Percentiles rank a stretch among this genome's conserved stretches.
These are phyloP conservation scores for Parathielavia hyrcaniae DNA, from an alignment of 495 filamentous ascomycete genomes.

Conservation along the genomic window DNA sequence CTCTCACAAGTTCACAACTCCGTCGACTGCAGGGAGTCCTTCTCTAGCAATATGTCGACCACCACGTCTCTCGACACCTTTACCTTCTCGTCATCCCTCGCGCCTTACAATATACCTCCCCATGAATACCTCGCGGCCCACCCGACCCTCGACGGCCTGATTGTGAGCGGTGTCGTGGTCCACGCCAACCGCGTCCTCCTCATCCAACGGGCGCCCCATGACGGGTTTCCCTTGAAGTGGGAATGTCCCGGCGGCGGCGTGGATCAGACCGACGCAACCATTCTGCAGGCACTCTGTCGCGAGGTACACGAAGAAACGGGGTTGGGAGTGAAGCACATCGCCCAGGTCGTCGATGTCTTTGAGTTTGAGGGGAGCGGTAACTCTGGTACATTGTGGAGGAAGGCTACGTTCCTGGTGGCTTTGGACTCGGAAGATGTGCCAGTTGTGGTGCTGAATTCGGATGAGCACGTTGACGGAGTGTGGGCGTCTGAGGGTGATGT, in stretches of 20 bases:
- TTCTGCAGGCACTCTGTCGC: conserved; percentile 41
- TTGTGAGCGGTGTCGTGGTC: conserved; percentile 34
- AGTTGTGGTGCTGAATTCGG: conserved; percentile 27
- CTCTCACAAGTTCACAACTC: too few relatives aligned
- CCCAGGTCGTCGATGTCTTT: conserved; percentile 18
- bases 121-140: conserved; percentile 23
- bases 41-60: neutral
- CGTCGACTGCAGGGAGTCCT: too few relatives aligned
- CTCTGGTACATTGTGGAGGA: conserved; percentile 28
- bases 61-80: neutral
- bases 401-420: conserved; percentile 33
- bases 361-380: conserved; percentile 22
- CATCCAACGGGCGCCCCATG: conserved; percentile 43
- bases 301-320: conserved; percentile 51
- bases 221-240: conserved; percentile 43
- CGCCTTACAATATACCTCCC: conserved; percentile 17
- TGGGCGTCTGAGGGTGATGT: conserved; percentile 39
- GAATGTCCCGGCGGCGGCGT: conserved; percentile 47
- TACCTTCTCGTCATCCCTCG: neutral
- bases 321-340: conserved; percentile 24
- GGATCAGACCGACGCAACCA: conserved; percentile 36
- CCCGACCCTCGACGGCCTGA: conserved; percentile 24
- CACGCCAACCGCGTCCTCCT: conserved; percentile 35
- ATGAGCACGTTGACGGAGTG: conserved; percentile 36
- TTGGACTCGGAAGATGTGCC: conserved; percentile 23